Percentiles rank a stretch among this genome's conserved stretches.
phyloP scores from a whole-genome alignment of 495 filamentous ascomycete species.

The Elasticomyces elasticus region DNA sequence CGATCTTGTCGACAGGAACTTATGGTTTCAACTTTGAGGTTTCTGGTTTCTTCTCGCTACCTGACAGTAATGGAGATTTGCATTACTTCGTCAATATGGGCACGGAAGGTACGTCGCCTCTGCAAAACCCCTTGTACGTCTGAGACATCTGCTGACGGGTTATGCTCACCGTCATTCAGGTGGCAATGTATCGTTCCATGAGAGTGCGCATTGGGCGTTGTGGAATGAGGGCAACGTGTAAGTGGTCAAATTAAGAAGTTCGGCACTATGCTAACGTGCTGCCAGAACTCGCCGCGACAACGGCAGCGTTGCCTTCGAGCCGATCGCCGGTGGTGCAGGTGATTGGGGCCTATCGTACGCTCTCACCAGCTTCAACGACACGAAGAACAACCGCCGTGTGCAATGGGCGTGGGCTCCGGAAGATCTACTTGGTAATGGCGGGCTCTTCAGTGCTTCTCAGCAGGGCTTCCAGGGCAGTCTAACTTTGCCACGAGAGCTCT shows the following conservation, averaged over 20 bases:
- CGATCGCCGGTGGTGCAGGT: slow-evolving; percentile 31
- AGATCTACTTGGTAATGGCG: slow-evolving; percentile 26
- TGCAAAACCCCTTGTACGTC: no score
- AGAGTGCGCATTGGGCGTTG: slow-evolving; percentile 30
- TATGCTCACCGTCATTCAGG: no score
- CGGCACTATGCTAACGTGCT: neutral
- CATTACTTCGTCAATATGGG: slow-evolving; percentile 42
- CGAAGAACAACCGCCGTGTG: slow-evolving; percentile 36
- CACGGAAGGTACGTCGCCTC: no score
- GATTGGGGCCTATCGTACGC: slow-evolving; percentile 40
- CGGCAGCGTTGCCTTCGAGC: slow-evolving; percentile 31
- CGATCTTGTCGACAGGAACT: slow-evolving; percentile 38
- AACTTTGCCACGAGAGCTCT: slow-evolving; percentile 36
- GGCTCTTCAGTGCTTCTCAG: slow-evolving; percentile 28
- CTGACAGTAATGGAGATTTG: slow-evolving; percentile 29
- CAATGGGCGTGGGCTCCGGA: slow-evolving; percentile 38
- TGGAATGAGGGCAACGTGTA: slow-evolving; percentile 35
- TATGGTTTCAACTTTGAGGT: slow-evolving; percentile 51
- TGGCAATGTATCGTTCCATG: slow-evolving; percentile 31
- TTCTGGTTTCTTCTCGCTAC: slow-evolving; percentile 40
- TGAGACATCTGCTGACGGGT: no score
- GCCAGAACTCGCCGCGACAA: slow-evolving; percentile 24
- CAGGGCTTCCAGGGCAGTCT: slow-evolving; percentile 38
- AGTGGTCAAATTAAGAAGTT: neutral
- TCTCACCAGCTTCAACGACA: slow-evolving; percentile 35